A percentile compares a stretch with the other conserved stretches of the same genome.
Conservation (phyloP, 768 basidiomycete genomes). For the Lactarius sp. region DNA sequence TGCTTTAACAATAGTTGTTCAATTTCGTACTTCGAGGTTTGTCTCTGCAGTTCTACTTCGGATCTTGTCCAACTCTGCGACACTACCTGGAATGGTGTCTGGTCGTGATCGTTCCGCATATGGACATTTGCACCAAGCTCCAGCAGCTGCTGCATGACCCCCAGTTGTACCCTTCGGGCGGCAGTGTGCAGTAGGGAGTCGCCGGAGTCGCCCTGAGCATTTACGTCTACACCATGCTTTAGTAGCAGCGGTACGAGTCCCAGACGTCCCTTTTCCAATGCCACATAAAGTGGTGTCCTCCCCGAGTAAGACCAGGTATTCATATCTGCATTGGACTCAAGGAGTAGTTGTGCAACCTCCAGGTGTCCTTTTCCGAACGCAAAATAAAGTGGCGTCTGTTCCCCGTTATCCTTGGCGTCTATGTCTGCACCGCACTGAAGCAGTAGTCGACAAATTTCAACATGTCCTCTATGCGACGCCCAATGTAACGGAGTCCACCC, state of each 20-base stretch:
- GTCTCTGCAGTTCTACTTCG: too few species aligned
- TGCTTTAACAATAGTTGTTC: background rate
- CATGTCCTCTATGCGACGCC: background rate
- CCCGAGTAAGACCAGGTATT: too few species aligned
- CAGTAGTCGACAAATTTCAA: background rate
- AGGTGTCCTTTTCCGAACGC: background rate
- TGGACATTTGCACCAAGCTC: background rate
- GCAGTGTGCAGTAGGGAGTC: background rate
- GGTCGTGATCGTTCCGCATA: background rate
- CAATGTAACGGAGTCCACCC: background rate
- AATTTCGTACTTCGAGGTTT: too few species aligned
- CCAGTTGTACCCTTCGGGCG: too few species aligned
- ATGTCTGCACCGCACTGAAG: background rate
- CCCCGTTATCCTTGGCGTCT: too few species aligned
- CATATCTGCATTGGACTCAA: background rate
- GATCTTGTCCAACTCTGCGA: background rate
- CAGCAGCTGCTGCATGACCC: background rate
- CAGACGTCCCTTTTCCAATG: too few species aligned
- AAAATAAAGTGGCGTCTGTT: background rate
- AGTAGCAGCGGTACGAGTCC: background rate
- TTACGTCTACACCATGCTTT: background rate
- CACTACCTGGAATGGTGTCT: background rate
- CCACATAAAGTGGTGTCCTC: too few species aligned
- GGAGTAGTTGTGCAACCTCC: background rate
- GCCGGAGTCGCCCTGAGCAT: background rate